These are phyloP conservation scores for Sphaerostilbella broomeana DNA, from an alignment of 2,329 filamentous ascomycete species.

Conservation along the genomic window DNA sequence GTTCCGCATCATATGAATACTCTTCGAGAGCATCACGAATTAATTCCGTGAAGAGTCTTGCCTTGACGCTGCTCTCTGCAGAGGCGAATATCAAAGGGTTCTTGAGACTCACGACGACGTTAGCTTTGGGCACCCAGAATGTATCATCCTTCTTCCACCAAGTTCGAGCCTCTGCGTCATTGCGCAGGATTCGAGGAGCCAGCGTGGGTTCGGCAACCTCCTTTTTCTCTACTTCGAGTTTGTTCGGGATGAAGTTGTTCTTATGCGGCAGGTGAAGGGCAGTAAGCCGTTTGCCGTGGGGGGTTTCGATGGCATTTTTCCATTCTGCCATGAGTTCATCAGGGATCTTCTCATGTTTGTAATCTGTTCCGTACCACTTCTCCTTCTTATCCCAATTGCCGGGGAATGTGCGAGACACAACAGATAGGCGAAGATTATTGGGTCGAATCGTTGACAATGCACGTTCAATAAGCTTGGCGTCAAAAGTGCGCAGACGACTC, in stretches of 20 bases:
- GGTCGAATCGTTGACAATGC: slow-evolving; percentile 69
- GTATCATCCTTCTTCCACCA: slow-evolving; percentile 99
- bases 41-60: slow-evolving; percentile 73
- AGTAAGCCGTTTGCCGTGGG: slow-evolving; percentile 52
- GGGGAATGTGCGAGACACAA: slow-evolving; percentile 78
- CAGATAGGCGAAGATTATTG: slow-evolving; percentile 81
- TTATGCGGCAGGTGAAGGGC: slow-evolving; percentile 81
- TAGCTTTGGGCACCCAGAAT: slow-evolving; percentile 96
- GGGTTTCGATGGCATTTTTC: slow-evolving; percentile 53
- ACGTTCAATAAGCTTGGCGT: slow-evolving; percentile 66
- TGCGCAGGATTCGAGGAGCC: slow-evolving; percentile 74
- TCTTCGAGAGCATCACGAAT: slow-evolving; percentile 85
- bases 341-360: slow-evolving; percentile 75
- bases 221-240: slow-evolving; percentile 91
- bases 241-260: slow-evolving; percentile 93
- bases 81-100: slow-evolving; percentile 75
- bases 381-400: slow-evolving; percentile 83
- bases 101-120: slow-evolving; percentile 71
- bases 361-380: slow-evolving; percentile 97
- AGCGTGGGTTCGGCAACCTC: slow-evolving; percentile 70
- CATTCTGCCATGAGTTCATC: slow-evolving; percentile 67
- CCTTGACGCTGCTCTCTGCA: slow-evolving; percentile 70
- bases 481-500: slow-evolving; percentile 70
- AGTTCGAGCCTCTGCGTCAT: slow-evolving; percentile 70
- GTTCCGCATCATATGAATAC: slow-evolving; percentile 92